These are phyloP conservation scores for Diddensiella santjacobensis DNA, from an alignment of 805 yeast genomes.

Conservation along the genomic window DNA sequence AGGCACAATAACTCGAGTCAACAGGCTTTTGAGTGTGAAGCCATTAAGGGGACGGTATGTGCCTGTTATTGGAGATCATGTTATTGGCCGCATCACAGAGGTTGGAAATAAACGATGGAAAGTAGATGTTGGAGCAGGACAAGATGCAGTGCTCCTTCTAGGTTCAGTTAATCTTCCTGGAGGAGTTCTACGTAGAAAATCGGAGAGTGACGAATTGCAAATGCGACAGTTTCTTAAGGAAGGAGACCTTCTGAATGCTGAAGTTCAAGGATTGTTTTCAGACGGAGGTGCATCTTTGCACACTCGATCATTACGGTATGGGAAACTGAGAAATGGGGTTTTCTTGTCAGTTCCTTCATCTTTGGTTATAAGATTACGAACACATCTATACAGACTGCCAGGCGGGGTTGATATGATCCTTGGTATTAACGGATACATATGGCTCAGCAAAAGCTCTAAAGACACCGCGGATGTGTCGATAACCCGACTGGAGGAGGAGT, in stretches of 20 bases:
- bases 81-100: conserved; percentile 89
- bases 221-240: conserved; percentile 94
- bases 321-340: conserved; percentile 88
- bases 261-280: conserved; percentile 81
- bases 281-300: conserved; percentile 94
- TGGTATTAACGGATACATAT: conserved; percentile 92
- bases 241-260: conserved; percentile 93
- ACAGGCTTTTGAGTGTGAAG: conserved; percentile 76
- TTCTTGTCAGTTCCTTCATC: conserved; percentile 79
- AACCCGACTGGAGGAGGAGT: conserved; percentile 77
- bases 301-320: conserved; percentile 92
- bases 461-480: conserved; percentile 48
- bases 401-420: conserved; percentile 88
- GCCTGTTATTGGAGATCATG: conserved; percentile 96
- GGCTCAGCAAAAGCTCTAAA: conserved; percentile 70
- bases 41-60: conserved; percentile 84
- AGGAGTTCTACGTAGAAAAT: conserved; percentile 88
- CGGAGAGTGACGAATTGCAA: conserved; percentile 92
- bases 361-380: conserved; percentile 76
- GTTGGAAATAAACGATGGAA: conserved; percentile 95
- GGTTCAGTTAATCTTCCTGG: conserved; percentile 98
- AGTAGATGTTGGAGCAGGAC: conserved; percentile 93
- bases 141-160: conserved; percentile 85
- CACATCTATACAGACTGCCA: conserved; percentile 84
- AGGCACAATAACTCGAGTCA: conserved; percentile 82